These are phyloP conservation scores for Verticillium longisporum DNA, from an alignment of 2,329 filamentous ascomycete genomes.

Conservation along the genomic window DNA sequence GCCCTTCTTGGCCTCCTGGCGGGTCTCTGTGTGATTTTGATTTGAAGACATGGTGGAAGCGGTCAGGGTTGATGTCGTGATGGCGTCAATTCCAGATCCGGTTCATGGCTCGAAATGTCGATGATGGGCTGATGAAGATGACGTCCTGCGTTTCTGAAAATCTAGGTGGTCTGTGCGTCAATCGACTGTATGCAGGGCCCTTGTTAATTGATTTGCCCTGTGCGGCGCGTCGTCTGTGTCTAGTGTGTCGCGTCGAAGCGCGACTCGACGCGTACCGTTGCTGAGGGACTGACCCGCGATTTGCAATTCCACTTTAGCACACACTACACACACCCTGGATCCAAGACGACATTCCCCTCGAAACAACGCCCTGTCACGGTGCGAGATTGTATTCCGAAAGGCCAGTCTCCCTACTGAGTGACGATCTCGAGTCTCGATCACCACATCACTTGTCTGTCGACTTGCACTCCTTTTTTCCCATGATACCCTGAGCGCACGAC, in stretches of 20 bases:
- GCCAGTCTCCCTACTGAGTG: not conserved
- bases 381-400: not conserved
- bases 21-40: not conserved
- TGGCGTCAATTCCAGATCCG: not conserved
- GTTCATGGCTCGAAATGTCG: not conserved
- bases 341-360: not conserved
- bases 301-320: conserved; percentile 2
- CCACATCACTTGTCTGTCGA: not conserved
- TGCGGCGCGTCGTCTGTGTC: conserved; percentile 1
- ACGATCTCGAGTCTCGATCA: not conserved
- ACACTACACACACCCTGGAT: not conserved
- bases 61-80: not conserved
- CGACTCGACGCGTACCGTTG: conserved; percentile 8
- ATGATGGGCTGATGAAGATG: conserved; percentile 8
- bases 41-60: not conserved
- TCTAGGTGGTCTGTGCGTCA: conserved; percentile 8
- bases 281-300: conserved; percentile 1
- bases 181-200: not conserved
- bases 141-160: conserved; percentile 10
- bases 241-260: conserved; percentile 11
- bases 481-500: conserved; percentile 6
- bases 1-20: not conserved
- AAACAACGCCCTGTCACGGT: not conserved
- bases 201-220: conserved; percentile 10
- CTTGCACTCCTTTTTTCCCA: not conserved